These are phyloP conservation scores for Cadophora gregata DNA, from an alignment of 2,329 filamentous ascomycete species.

Conservation along the genomic window DNA sequence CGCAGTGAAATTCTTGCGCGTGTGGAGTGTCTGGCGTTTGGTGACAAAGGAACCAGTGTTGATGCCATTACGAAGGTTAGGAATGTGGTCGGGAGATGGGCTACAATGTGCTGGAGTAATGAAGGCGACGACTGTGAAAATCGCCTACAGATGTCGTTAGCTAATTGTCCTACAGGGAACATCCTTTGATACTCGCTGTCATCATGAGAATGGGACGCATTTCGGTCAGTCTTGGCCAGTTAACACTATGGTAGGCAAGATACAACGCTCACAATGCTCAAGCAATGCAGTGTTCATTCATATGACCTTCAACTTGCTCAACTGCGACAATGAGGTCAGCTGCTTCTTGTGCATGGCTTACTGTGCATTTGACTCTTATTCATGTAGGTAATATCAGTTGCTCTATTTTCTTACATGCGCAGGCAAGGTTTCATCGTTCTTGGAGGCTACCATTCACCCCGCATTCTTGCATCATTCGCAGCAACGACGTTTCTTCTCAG, in stretches of 20 bases:
- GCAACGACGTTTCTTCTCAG: not conserved
- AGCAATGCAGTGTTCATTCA: not conserved
- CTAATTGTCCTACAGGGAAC: not conserved
- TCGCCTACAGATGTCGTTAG: not conserved
- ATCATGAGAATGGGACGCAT: not conserved
- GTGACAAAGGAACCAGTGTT: not conserved
- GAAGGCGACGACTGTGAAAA: not conserved
- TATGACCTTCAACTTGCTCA: not conserved
- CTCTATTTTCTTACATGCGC: not conserved
- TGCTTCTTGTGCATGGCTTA: not conserved
- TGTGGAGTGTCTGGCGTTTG: conserved; percentile 22
- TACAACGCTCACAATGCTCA: no score
- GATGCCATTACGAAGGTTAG: not conserved
- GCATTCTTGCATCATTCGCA: not conserved
- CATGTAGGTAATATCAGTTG: not conserved
- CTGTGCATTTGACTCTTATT: not conserved
- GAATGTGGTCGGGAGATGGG: not conserved
- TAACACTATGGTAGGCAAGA: not conserved
- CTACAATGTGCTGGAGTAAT: not conserved
- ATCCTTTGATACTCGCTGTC: not conserved
- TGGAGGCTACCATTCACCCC: not conserved
- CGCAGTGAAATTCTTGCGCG: conserved; percentile 20
- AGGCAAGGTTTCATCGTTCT: not conserved
- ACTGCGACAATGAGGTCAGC: no score
- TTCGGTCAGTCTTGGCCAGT: not conserved